These are phyloP conservation scores for Daldinia bambusicola DNA, from an alignment of 495 filamentous ascomycete species.

Conservation along the genomic window DNA sequence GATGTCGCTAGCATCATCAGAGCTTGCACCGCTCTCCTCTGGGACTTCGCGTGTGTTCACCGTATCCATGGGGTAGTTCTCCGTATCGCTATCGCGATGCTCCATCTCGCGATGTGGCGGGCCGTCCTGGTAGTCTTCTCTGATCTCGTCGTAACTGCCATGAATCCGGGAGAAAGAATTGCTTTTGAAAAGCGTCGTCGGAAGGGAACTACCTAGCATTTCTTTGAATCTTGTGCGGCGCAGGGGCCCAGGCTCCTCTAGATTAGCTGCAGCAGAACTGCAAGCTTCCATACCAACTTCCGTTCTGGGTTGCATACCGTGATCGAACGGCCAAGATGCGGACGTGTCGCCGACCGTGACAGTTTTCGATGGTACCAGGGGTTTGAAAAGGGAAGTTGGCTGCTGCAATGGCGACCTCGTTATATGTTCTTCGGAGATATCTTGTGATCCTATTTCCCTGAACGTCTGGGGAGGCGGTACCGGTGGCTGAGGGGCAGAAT, in stretches of 20 bases:
- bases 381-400: slow-evolving; percentile 1
- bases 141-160: slow-evolving; percentile 25
- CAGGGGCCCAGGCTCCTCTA: slow-evolving; percentile 5
- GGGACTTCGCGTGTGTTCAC: slow-evolving; percentile 1
- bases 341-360: slow-evolving; percentile 5
- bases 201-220: slow-evolving; percentile 31
- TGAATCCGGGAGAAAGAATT: slow-evolving; percentile 8
- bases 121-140: slow-evolving; percentile 4
- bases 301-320: slow-evolving; percentile 26
- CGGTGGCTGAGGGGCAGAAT: slow-evolving; percentile 18
- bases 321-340: slow-evolving; percentile 18
- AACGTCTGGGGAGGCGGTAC: slow-evolving; percentile 11
- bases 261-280: not conserved
- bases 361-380: not conserved
- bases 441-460: slow-evolving; percentile 4
- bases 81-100: slow-evolving; percentile 1
- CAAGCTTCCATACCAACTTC: slow-evolving; percentile 32
- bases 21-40: not conserved
- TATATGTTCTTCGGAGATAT: slow-evolving; percentile 8
- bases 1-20: slow-evolving; percentile 13
- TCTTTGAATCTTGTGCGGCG: slow-evolving; percentile 37
- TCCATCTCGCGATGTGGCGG: slow-evolving; percentile 12
- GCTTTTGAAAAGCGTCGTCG: slow-evolving; percentile 10
- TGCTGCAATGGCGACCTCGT: slow-evolving; percentile 5
- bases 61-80: slow-evolving; percentile 20